These are phyloP conservation scores for Gossypium lobatum DNA, from an alignment of 441 rosid species.

Conservation along the genomic window DNA sequence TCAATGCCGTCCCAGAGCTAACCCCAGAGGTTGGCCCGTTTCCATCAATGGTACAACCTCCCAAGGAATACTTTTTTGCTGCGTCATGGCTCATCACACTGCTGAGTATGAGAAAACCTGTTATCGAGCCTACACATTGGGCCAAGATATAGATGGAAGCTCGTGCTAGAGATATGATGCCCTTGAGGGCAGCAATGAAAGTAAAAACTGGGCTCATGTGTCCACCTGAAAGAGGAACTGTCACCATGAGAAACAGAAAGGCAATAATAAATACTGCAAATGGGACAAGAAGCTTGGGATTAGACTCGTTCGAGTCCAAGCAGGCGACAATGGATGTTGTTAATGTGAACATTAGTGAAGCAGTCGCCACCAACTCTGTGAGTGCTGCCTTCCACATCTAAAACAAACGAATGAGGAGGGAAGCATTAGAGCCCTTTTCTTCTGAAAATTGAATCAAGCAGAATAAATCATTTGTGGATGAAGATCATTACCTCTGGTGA, in stretches of 20 bases:
- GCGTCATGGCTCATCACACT: slow-evolving; percentile 24
- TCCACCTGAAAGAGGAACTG: slow-evolving; percentile 45
- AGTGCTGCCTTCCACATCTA: slow-evolving; percentile 54
- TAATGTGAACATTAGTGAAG: slow-evolving; percentile 35
- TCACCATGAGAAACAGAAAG: slow-evolving; percentile 35
- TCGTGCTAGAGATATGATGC: slow-evolving; percentile 22
- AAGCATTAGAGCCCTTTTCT: neutral
- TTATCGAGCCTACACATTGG: slow-evolving; percentile 36
- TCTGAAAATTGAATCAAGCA: neutral
- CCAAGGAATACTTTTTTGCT: slow-evolving; percentile 27
- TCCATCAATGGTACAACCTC: slow-evolving; percentile 30
- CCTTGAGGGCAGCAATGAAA: slow-evolving; percentile 32
- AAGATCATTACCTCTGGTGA: slow-evolving; percentile 27
- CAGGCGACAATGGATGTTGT: slow-evolving; percentile 33
- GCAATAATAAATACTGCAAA: slow-evolving; percentile 31
- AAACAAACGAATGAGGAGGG: neutral
- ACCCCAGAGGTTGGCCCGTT: slow-evolving; percentile 17
- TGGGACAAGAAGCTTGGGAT: slow-evolving; percentile 38
- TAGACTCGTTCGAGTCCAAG: slow-evolving; percentile 29
- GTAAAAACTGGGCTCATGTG: slow-evolving; percentile 49
- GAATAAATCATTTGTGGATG: neutral
- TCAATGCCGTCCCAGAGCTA: slow-evolving; percentile 19
- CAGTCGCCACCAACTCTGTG: slow-evolving; percentile 41
- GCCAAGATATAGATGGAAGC: slow-evolving; percentile 31
- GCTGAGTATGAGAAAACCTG: slow-evolving; percentile 20